Percentiles rank a stretch among this genome's conserved stretches.
These are phyloP conservation scores for Trichoderma arundinaceum DNA, from an alignment of 2,329 filamentous ascomycete genomes.

Conservation along the genomic window DNA sequence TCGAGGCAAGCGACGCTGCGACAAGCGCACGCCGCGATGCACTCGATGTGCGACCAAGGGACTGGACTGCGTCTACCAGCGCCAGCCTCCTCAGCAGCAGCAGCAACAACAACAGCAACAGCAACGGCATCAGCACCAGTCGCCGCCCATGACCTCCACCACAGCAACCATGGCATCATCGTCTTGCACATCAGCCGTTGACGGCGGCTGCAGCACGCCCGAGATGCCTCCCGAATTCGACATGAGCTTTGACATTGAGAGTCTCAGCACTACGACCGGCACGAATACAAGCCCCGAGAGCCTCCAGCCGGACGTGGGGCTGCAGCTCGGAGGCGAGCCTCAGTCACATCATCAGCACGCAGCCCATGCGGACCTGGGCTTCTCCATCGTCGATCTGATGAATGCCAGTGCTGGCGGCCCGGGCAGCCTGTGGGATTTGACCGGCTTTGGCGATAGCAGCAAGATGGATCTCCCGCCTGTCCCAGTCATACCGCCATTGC, in stretches of 20 bases:
- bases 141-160: constrained; percentile 33
- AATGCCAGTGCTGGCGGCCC: constrained; percentile 23
- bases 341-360: constrained; percentile 8
- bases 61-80: constrained; percentile 51
- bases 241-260: constrained; percentile 46
- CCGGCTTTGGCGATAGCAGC: constrained; percentile 34
- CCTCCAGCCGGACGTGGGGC: constrained; percentile 35
- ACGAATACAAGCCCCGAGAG: constrained; percentile 44
- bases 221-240: constrained; percentile 44
- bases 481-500: constrained; percentile 36
- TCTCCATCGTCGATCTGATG: constrained; percentile 47
- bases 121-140: constrained; percentile 44
- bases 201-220: constrained; percentile 34
- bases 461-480: constrained; percentile 44
- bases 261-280: constrained; percentile 41
- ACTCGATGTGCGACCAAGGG: constrained; percentile 51
- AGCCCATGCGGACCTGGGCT: constrained; percentile 39
- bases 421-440: constrained; percentile 29
- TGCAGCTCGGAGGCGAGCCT: constrained; percentile 37
- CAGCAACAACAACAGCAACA: constrained; percentile 23
- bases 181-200: constrained; percentile 35
- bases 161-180: constrained; percentile 3
- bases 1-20: constrained; percentile 54
- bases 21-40: constrained; percentile 52
- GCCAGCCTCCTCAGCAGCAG: constrained; percentile 38